Evolutionary conservation across 1,284 basidiomycete species (phyloP), one percentile per base, ranked within the genome.

Genomic region (Bjerkandera adusta): DNA sequence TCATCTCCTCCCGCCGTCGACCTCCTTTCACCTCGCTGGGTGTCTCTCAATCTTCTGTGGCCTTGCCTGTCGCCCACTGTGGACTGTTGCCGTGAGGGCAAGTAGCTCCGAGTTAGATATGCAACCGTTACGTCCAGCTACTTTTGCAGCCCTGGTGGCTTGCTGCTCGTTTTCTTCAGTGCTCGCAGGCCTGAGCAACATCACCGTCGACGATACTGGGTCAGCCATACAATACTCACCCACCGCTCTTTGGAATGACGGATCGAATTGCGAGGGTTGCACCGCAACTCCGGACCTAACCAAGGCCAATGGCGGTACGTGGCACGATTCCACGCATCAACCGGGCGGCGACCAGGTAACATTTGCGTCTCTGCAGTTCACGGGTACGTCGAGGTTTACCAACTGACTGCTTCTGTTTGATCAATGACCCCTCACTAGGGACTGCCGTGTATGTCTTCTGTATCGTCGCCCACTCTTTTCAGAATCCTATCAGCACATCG

Each of bases 161-260:
- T n/a, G n/a, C n/a, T n/a, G n/a, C n/a, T n/a, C n/a, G n/a, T n/a
- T n/a, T n/a, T n/a, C n/a, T n/a, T n/a, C n/a, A n/a, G n/a, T n/a
- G n/a, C n/a, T n/a, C n/a, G n/a, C n/a, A n/a, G n/a, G n/a, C n/a
- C n/a, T n/a, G n/a, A n/a, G n/a, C 18, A 72, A 70, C 50, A 58
- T 69, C 2, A 67, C 70, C 0, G 68, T 76, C 33, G 73, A 77
- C 54, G 73, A 76, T 50, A 59, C 68, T 0, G 56, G 58, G n/a
- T n/a, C n/a, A n/a, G n/a, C n/a, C n/a, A n/a, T n/a, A n/a, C n/a
- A n/a, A n/a, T 71, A 70, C 43, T 36, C 57, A 3, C 68, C 67
- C 6, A 25, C 51, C 2, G 54, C 36, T n/a, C 24, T 27, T 36
- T 50, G 49, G 49, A 34, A 22, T 25, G 11, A 35, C 16, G 49